These are phyloP conservation scores for Tieghemiomyces parasiticus DNA, from an alignment of 192 early-diverging fungal species.

Conservation along the genomic window DNA sequence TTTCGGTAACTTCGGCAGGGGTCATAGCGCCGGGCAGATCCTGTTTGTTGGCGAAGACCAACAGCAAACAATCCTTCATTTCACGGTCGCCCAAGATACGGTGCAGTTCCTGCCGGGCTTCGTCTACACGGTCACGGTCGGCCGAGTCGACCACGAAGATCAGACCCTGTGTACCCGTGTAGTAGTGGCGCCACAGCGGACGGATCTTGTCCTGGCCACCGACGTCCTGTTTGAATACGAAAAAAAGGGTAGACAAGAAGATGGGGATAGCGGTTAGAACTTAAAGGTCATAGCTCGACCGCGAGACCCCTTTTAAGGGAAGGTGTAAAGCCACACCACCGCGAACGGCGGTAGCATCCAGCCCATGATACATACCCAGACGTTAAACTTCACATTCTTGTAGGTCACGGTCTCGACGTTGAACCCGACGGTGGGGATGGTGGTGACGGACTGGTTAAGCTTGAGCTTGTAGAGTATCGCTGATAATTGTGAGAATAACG, in stretches of 20 bases:
- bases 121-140: constrained; percentile 74
- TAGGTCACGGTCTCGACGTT: constrained; percentile 78
- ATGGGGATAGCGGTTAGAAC: no score
- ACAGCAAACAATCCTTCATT: constrained; percentile 67
- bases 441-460: constrained; percentile 36
- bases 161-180: constrained; percentile 67
- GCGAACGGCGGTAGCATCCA: no score
- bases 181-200: constrained; percentile 76
- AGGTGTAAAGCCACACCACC: no score
- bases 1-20: constrained; percentile 86
- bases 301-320: no score
- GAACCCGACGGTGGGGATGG: constrained; percentile 50
- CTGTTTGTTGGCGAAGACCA: constrained; percentile 78
- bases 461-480: constrained; percentile 40
- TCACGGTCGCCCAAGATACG: constrained; percentile 68
- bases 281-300: no score
- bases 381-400: constrained; percentile 73
- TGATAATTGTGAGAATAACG: neutral
- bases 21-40: constrained; percentile 76
- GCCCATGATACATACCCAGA: constrained; percentile 43
- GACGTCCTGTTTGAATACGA: constrained; percentile 44
- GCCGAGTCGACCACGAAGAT: constrained; percentile 83
- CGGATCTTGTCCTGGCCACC: constrained; percentile 89
- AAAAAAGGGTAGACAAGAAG: no score
- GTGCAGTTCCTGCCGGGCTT: constrained; percentile 70